A percentile compares a stretch with the other conserved stretches of the same genome.
phyloP scores from a whole-genome alignment of 2,329 filamentous ascomycete genomes.

The Diplodia corticola region DNA sequence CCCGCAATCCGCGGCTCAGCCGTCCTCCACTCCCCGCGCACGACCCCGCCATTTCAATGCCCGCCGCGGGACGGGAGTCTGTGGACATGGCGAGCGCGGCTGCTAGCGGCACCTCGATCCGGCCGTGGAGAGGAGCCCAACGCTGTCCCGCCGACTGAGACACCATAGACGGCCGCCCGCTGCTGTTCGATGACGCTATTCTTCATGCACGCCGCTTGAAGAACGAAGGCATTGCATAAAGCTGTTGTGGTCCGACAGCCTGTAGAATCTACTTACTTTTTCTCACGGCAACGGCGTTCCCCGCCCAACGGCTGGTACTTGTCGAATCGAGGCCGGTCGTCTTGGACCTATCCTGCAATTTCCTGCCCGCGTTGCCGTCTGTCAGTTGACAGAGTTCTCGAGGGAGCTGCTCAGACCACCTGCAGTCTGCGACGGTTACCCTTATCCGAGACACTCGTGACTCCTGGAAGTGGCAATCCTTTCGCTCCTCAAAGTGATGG shows the following conservation, averaged over 20 bases:
- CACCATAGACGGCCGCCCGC: neutral
- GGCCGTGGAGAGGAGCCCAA: neutral
- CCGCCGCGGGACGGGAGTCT: constrained; percentile 7
- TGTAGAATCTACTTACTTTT: neutral
- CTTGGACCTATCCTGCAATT: neutral
- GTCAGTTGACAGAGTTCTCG: neutral
- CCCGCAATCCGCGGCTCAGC: neutral
- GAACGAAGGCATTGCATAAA: constrained; percentile 4
- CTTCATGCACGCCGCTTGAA: constrained; percentile 14
- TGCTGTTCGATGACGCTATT: constrained; percentile 16
- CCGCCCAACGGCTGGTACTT: neutral
- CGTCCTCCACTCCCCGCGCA: neutral
- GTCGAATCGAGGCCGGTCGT: neutral
- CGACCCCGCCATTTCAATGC: constrained; percentile 2
- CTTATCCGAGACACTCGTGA: neutral
- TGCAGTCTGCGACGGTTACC: constrained; percentile 7
- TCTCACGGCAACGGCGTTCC: neutral
- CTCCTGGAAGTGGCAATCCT: neutral
- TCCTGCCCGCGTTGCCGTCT: neutral
- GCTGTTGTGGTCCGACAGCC: neutral
- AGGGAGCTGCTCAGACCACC: neutral
- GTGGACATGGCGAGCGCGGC: neutral
- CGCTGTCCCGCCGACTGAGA: neutral
- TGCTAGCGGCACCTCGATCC: constrained; percentile 4
- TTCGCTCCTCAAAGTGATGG: neutral